Conservation (phyloP, 2,329 filamentous ascomycete species). For the Aureobasidium sp. region DNA sequence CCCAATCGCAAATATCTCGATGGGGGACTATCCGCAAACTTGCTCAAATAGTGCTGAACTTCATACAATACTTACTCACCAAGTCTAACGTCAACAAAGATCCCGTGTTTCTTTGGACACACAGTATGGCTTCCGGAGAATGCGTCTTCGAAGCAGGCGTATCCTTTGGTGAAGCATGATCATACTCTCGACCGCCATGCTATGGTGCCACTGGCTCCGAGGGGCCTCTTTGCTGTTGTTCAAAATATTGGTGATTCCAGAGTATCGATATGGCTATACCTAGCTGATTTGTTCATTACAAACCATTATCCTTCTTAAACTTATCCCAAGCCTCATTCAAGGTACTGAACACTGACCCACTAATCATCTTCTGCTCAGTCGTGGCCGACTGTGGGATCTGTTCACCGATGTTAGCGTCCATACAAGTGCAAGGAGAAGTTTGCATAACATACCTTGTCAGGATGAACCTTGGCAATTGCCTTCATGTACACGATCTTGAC, state of each 20-base stretch:
- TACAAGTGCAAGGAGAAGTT: neutral
- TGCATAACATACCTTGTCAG: constrained; percentile 74
- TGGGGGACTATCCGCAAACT: too few species aligned
- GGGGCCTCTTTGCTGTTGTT: neutral
- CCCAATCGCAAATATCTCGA: too few species aligned
- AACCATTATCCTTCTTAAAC: constrained; percentile 52
- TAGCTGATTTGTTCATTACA: neutral
- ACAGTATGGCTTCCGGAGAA: too few species aligned
- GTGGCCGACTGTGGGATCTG: constrained; percentile 56
- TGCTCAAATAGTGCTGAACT: too few species aligned
- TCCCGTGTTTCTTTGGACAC: too few species aligned
- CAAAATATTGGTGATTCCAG: neutral
- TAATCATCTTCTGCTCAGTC: constrained; percentile 59
- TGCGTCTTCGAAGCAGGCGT: too few species aligned
- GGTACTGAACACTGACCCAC: constrained; percentile 54
- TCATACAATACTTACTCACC: too few species aligned
- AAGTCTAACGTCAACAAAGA: too few species aligned
- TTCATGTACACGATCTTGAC: constrained; percentile 99
- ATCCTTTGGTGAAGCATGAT: too few species aligned
- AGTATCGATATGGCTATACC: neutral
- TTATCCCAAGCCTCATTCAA: constrained; percentile 62
- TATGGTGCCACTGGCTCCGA: too few species aligned
- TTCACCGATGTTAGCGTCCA: constrained; percentile 14
- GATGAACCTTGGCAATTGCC: constrained; percentile 96
- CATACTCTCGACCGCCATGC: too few species aligned